A percentile compares a stretch with the other conserved stretches of the same genome.
These are phyloP conservation scores for Chloranthus sessilifolius DNA, from an alignment of 164 flowering plant species.

Conservation along the genomic window DNA sequence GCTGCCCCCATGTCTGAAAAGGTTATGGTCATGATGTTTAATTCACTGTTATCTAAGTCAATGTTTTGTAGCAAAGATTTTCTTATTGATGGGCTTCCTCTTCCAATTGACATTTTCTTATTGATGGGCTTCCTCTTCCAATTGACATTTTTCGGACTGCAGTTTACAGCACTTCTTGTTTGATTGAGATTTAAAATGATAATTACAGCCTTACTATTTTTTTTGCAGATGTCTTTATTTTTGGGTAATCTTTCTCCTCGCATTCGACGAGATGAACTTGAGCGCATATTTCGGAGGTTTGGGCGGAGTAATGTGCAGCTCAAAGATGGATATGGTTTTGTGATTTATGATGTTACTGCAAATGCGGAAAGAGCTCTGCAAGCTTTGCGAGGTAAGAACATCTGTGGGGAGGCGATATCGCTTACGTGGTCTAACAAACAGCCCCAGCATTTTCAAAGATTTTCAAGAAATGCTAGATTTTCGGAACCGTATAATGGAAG, in stretches of 20 bases:
- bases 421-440: slow-evolving; percentile 53
- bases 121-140: no score
- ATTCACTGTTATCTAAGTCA: no score
- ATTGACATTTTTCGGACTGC: no score
- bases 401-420: slow-evolving; percentile 38
- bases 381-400: slow-evolving; percentile 34
- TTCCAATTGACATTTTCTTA: no score
- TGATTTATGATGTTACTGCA: slow-evolving; percentile 30
- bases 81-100: no score
- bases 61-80: no score
- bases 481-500: slow-evolving; percentile 19
- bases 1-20: no score
- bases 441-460: slow-evolving; percentile 24
- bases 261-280: slow-evolving; percentile 34
- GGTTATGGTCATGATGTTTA: no score
- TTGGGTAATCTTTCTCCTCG: slow-evolving; percentile 44
- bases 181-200: not conserved
- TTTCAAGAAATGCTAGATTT: slow-evolving; percentile 16
- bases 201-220: no score
- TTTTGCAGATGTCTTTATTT: slow-evolving; percentile 50
- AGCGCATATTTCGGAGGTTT: slow-evolving; percentile 36
- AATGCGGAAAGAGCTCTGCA: slow-evolving; percentile 46
- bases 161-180: not conserved
- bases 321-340: slow-evolving; percentile 55
- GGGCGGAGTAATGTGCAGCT: slow-evolving; percentile 34